Evolutionary conservation across 2,329 filamentous ascomycete genomes (phyloP), one percentile per base, ranked within the genome.

Genomic region (Paraphoma chrysanthemicola): DNA sequence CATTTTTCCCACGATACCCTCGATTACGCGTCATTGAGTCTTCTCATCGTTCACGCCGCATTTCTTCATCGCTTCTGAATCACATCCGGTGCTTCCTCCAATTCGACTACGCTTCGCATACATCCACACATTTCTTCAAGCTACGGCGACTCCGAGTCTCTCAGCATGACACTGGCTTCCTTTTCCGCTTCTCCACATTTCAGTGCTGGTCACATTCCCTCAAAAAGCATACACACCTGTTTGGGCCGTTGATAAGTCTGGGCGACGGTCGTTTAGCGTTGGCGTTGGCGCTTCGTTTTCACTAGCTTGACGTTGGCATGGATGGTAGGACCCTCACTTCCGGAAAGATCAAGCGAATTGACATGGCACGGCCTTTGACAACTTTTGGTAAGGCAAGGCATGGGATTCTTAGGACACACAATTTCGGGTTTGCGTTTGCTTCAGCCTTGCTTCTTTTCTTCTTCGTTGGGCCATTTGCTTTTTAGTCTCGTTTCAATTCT

Each of bases 1-100:
- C 49, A 62, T 54, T 48, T 59, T 47, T 49, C 59, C 53, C 47
- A 60, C 62, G 60, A 65, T 65, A 65, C 62, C 62, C 54, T 57
- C 51, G 57, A 52, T 55, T 50, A 57, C 36, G 51, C 57, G 56
- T 52, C 53, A 52, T 52, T 30, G 49, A 38, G n/a, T 44, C 11
- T 49, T 23, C 39, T 43, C 39, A 33, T 17, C n/a, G 36, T 44
- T 39, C 43, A 43, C 47, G 43, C 31, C 11, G 39, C 52, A 23
- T 28, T 39, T 33, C 33, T 16, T 31, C 30, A 42, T 42, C 44
- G 5, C 43, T 31, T 16, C 16, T 30, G n/a, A 17, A 44, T 30
- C 28, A 36, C 29, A 23, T 14, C 14, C 16, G 11, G 44, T 18
- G 11, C 23, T n/a, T n/a, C 14, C 23, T 39, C 44, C 31, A 39